Evolutionary conservation across 805 yeast species (phyloP).

Genomic region (Hanseniaspora jakobsenii): DNA sequence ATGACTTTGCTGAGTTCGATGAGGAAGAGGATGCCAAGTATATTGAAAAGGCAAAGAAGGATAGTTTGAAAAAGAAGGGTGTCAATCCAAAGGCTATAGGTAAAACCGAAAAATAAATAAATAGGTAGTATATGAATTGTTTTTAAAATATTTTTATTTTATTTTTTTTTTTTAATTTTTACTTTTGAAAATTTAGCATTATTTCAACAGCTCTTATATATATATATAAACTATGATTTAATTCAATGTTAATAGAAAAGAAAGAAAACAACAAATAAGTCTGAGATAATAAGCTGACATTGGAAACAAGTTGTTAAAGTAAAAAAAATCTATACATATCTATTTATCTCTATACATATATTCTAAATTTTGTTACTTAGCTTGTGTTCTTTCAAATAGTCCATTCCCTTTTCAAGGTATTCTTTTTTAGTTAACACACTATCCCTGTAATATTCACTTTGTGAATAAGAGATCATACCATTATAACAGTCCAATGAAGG

Average conservation of each 20-base stretch:
- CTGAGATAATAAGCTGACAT: no score
- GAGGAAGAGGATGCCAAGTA: conserved; percentile 61
- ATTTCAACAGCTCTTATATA: conserved; percentile 1
- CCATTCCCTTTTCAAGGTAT: conserved; percentile 81
- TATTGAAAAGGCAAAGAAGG: conserved; percentile 56
- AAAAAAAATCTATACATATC: no score
- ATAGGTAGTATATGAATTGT: neutral
- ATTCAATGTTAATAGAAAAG: conserved; percentile 15
- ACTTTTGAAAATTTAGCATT: neutral
- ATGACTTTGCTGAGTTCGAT: conserved; percentile 75
- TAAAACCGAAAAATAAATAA: no score
- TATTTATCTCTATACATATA: no score
- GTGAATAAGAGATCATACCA: conserved; percentile 80
- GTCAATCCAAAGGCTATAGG: conserved; percentile 56
- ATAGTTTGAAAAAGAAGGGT: conserved; percentile 57
- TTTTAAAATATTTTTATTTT: neutral
- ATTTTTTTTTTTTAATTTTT: neutral
- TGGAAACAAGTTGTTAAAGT: no score
- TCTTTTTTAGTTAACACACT: conserved; percentile 54
- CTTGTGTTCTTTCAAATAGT: conserved; percentile 75
- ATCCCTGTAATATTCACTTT: conserved; percentile 33
- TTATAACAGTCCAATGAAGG: conserved; percentile 80
- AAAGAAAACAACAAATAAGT: conserved; percentile 19
- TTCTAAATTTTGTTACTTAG: conserved; percentile 60
- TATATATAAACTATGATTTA: conserved; percentile 9